These are phyloP conservation scores for Linderniella brevidens DNA, from an alignment of 257 asterid genomes.

Conservation along the genomic window DNA sequence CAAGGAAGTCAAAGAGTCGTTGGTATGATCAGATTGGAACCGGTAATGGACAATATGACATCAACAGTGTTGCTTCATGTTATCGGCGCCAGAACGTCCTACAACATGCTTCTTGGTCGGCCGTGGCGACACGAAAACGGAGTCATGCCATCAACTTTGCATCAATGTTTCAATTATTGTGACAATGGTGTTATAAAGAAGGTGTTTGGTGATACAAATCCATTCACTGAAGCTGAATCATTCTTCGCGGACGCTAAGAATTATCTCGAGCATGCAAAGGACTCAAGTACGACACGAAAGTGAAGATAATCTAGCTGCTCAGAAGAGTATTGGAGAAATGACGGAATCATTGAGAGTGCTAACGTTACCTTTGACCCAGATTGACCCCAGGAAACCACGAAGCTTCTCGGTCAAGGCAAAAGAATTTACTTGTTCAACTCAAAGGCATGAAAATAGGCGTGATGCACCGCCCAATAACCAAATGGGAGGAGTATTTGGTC, in stretches of 20 bases:
- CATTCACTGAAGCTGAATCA: not conserved
- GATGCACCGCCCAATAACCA: too few relatives aligned
- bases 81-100: not conserved
- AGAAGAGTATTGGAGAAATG: not conserved
- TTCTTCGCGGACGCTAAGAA: not conserved
- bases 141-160: not conserved
- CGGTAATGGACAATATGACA: too few relatives aligned
- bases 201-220: not conserved
- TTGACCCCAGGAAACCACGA: too few relatives aligned
- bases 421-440: too few relatives aligned
- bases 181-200: not conserved
- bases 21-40: not conserved
- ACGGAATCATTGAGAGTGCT: too few relatives aligned
- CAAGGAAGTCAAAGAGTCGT: not conserved
- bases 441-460: too few relatives aligned
- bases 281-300: too few relatives aligned
- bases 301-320: too few relatives aligned
- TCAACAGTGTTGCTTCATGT: not conserved
- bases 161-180: constrained; percentile 1
- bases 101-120: not conserved
- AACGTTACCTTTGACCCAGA: too few relatives aligned
- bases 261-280: not conserved
- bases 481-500: too few relatives aligned
- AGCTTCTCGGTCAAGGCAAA: too few relatives aligned
- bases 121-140: not conserved